These are phyloP conservation scores for Tolypocladium capitatum DNA, from an alignment of 2,329 filamentous ascomycete genomes.

Conservation along the genomic window DNA sequence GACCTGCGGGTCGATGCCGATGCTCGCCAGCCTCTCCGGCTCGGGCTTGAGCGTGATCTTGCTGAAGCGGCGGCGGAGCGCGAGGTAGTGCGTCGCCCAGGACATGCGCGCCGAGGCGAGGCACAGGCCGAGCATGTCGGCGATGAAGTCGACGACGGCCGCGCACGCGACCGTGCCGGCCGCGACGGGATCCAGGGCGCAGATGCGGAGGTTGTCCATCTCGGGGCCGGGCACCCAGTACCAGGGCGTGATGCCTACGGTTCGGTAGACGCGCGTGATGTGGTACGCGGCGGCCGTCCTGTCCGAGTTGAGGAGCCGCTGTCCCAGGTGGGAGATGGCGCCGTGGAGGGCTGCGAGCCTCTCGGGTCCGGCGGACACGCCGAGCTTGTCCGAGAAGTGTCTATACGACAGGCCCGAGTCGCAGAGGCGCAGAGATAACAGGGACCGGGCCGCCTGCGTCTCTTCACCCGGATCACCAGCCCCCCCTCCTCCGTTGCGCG, in stretches of 20 bases:
- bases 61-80: constrained; percentile 4
- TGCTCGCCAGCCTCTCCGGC: neutral
- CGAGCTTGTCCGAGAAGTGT: constrained; percentile 2
- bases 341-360: constrained; percentile 2
- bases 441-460: neutral
- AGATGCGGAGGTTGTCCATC: constrained; percentile 5
- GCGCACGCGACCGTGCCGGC: constrained; percentile 1
- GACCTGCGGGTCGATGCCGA: constrained; percentile 7
- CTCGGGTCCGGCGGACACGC: neutral
- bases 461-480: neutral
- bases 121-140: constrained; percentile 6
- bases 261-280: constrained; percentile 10
- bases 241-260: constrained; percentile 11
- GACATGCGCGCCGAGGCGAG: constrained; percentile 4
- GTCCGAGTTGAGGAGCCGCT: constrained; percentile 5
- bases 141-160: constrained; percentile 5
- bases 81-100: neutral
- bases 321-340: constrained; percentile 3
- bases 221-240: constrained; percentile 10
- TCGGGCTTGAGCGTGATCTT: constrained; percentile 1
- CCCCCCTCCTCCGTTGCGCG: too few species aligned
- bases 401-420: constrained; percentile 8
- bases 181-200: constrained; percentile 7
- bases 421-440: constrained; percentile 6
- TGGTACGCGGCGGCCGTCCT: constrained; percentile 2